A percentile compares a stretch with the other conserved stretches of the same genome.
Conservation (phyloP, 2,329 filamentous ascomycete species). For the Dothidotthia symphoricarpi region DNA sequence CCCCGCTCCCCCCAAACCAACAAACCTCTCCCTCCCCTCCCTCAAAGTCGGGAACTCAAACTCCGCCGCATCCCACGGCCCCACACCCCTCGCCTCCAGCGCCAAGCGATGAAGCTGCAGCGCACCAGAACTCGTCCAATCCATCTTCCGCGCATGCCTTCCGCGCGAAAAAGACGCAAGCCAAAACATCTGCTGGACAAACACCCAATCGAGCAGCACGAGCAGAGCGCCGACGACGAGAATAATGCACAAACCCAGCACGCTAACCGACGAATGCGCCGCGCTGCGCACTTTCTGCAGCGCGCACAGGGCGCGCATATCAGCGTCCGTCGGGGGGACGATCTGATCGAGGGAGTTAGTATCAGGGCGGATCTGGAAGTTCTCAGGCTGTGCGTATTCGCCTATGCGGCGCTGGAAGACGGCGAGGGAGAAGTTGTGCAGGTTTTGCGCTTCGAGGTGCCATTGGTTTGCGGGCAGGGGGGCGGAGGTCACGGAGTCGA, state of each 20-base stretch:
- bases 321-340: slow-evolving; percentile 7
- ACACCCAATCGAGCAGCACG: slow-evolving; percentile 21
- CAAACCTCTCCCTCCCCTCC: too few species aligned
- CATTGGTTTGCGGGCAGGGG: slow-evolving; percentile 13
- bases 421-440: slow-evolving; percentile 25
- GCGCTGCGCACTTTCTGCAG: slow-evolving; percentile 17
- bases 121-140: slow-evolving; percentile 16
- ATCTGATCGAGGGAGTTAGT: slow-evolving; percentile 9
- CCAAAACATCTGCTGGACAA: slow-evolving; percentile 16
- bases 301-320: slow-evolving; percentile 13
- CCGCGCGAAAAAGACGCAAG: too few species aligned
- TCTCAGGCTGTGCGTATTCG: slow-evolving; percentile 15
- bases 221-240: slow-evolving; percentile 17
- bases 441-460: slow-evolving; percentile 17
- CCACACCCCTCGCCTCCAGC: slow-evolving; percentile 14
- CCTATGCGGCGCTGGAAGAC: slow-evolving; percentile 20
- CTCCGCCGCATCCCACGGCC: slow-evolving; percentile 14
- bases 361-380: slow-evolving; percentile 13
- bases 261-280: slow-evolving; percentile 16
- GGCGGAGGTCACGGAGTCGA: slow-evolving; percentile 8
- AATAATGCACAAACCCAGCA: slow-evolving; percentile 24
- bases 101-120: slow-evolving; percentile 19
- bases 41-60: slow-evolving; percentile 10
- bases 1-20: too few species aligned
- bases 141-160: slow-evolving; percentile 12